Conservation (phyloP, 441 rosid genomes). For the Adansonia madagascariensis region DNA sequence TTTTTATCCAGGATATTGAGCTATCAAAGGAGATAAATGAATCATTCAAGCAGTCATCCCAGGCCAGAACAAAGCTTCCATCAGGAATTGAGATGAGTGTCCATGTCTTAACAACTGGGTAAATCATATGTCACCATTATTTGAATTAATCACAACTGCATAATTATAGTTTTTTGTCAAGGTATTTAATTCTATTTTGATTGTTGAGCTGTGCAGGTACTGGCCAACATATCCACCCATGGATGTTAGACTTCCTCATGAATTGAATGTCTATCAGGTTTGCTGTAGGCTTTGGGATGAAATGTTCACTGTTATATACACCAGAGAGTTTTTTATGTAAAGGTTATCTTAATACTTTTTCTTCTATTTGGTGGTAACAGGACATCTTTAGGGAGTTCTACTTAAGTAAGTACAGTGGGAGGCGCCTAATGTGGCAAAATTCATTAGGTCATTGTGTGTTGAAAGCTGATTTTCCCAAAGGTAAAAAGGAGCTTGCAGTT, state of each 20-base stretch:
- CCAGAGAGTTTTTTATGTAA: background rate
- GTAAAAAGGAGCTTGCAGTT: conserved; percentile 95
- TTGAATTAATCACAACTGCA: conserved; percentile 13
- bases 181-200: conserved; percentile 27
- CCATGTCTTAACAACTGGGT: conserved; percentile 98
- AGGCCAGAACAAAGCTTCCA: conserved; percentile 95
- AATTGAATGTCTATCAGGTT: conserved; percentile 97
- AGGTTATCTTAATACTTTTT: conserved; percentile 20
- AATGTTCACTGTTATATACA: background rate
- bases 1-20: conserved; percentile 80
- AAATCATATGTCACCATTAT: conserved; percentile 28
- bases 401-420: conserved; percentile 94
- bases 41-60: conserved; percentile 96
- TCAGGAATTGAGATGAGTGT: conserved; percentile 99
- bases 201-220: conserved; percentile 66
- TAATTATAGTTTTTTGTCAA: conserved; percentile 12
- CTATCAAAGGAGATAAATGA: conserved; percentile 97
- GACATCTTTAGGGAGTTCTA: conserved; percentile 98
- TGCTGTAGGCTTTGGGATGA: conserved; percentile 29
- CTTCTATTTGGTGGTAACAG: conserved; percentile 43
- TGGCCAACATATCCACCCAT: conserved; percentile 99
- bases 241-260: conserved; percentile 99
- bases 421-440: conserved; percentile 99
- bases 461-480: conserved; percentile 90
- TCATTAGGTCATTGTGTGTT: conserved; percentile 96